These are phyloP conservation scores for Forsythia viridissima DNA, from an alignment of 257 asterid genomes.

Conservation along the genomic window DNA sequence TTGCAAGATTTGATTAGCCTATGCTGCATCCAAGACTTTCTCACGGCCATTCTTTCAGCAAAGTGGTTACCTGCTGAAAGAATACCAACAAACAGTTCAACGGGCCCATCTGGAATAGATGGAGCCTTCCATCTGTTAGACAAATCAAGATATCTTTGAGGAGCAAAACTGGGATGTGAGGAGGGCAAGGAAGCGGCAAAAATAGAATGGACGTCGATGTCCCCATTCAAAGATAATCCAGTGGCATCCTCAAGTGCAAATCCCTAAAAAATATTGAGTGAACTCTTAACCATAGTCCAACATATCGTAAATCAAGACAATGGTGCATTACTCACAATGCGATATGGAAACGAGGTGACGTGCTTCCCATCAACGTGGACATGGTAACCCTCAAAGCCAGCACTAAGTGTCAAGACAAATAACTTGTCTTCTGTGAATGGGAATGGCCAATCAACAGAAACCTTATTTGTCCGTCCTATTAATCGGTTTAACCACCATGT, in stretches of 20 bases:
- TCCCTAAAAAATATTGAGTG: constrained; percentile 49
- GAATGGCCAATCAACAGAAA: constrained; percentile 84
- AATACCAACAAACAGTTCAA: constrained; percentile 83
- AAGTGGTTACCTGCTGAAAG: constrained; percentile 98
- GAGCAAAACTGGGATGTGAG: constrained; percentile 91
- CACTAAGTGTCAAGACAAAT: constrained; percentile 90
- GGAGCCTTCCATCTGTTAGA: constrained; percentile 85
- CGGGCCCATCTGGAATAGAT: constrained; percentile 57
- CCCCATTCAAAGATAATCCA: constrained; percentile 81
- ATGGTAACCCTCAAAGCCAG: constrained; percentile 97
- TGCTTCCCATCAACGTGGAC: constrained; percentile 90
- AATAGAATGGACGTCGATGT: constrained; percentile 70
- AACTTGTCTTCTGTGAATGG: constrained; percentile 78
- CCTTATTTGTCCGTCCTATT: constrained; percentile 75
- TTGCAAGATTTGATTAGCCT: constrained; percentile 61
- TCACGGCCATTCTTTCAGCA: constrained; percentile 94
- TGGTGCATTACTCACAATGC: constrained; percentile 55
- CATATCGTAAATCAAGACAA: constrained; percentile 10
- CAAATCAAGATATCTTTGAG: constrained; percentile 87
- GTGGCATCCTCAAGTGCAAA: constrained; percentile 97
- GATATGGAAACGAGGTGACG: constrained; percentile 91
- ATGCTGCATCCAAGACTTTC: constrained; percentile 97
- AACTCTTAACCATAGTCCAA: constrained; percentile 13
- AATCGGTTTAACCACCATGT: constrained; percentile 92
- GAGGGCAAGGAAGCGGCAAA: constrained; percentile 91